phyloP scores from a whole-genome alignment of 345 rosid genomes.

The Pistacia integerrima region DNA sequence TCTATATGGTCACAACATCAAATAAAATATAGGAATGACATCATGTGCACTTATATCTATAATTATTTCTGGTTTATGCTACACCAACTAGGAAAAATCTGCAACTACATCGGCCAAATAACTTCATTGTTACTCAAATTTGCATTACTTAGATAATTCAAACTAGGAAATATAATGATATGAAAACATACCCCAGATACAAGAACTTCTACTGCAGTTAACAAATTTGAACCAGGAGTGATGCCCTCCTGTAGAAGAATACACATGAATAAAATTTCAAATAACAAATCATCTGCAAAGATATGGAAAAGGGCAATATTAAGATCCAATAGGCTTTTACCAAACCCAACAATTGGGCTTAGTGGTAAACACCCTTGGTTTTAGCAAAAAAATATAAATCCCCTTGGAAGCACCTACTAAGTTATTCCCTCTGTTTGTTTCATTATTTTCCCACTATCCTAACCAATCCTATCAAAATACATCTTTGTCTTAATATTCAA shows the following conservation, averaged over 20 bases:
- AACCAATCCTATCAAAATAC: too few relatives aligned
- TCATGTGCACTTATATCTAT: not conserved
- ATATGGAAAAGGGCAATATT: constrained; percentile 15
- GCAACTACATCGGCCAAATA: not conserved
- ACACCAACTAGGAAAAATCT: not conserved
- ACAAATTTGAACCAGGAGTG: constrained; percentile 88
- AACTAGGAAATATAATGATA: constrained; percentile 5
- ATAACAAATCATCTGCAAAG: constrained; percentile 16
- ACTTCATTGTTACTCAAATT: not conserved
- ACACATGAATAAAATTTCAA: constrained; percentile 26
- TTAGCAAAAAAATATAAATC: too few relatives aligned
- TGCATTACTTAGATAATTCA: constrained; percentile 5
- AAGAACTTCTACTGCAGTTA: constrained; percentile 88
- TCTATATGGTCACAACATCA: not conserved
- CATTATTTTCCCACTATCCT: too few relatives aligned
- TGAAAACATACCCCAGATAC: constrained; percentile 82
- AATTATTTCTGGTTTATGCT: not conserved
- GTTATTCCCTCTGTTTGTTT: too few relatives aligned
- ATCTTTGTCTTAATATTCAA: too few relatives aligned
- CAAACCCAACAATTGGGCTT: too few relatives aligned
- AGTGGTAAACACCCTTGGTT: too few relatives aligned
- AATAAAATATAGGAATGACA: not conserved
- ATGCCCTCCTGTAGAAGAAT: constrained; percentile 73
- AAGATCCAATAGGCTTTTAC: constrained; percentile 1
- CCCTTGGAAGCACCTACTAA: too few relatives aligned